Conservation (phyloP, 2,329 filamentous ascomycete species). For the Pseudopithomyces chartarum region DNA sequence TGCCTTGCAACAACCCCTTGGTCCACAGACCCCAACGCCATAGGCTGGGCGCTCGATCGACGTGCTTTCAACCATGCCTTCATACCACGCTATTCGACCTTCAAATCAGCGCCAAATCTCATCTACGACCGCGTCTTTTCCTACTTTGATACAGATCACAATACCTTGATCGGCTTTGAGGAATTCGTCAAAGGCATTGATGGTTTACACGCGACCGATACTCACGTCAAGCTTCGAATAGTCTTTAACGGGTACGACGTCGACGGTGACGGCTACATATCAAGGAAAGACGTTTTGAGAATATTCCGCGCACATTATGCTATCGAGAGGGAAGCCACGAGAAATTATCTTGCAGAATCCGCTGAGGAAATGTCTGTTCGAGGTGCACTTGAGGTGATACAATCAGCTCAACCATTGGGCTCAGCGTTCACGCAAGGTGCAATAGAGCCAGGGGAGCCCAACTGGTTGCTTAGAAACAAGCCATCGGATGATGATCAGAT, state of each 20-base stretch:
- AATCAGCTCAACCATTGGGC: slow-evolving; percentile 53
- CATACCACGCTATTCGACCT: slow-evolving; percentile 79
- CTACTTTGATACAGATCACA: slow-evolving; percentile 90
- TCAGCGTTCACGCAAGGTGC: slow-evolving; percentile 49
- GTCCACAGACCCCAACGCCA: slow-evolving; percentile 76
- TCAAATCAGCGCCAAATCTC: slow-evolving; percentile 79
- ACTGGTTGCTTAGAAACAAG: slow-evolving; percentile 38
- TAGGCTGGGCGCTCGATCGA: slow-evolving; percentile 85
- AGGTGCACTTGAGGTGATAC: slow-evolving; percentile 46
- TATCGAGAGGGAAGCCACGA: slow-evolving; percentile 85
- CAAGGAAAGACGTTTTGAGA: slow-evolving; percentile 83
- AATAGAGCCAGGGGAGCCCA: slow-evolving; percentile 29
- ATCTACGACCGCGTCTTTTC: slow-evolving; percentile 96
- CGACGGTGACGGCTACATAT: slow-evolving; percentile 83
- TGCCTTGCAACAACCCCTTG: slow-evolving; percentile 89
- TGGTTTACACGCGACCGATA: slow-evolving; percentile 56
- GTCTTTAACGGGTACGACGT: slow-evolving; percentile 92
- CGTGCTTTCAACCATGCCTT: slow-evolving; percentile 92
- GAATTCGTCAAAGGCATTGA: slow-evolving; percentile 88
- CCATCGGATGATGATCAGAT: slow-evolving; percentile 24
- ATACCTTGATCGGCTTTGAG: slow-evolving; percentile 87
- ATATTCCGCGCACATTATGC: slow-evolving; percentile 94
- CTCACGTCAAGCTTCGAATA: slow-evolving; percentile 55
- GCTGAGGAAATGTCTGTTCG: slow-evolving; percentile 75
- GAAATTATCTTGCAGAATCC: slow-evolving; percentile 77